phyloP scores from a whole-genome alignment of 225 moss, liverwort and hornwort species.

The Lunularia cruciata region DNA sequence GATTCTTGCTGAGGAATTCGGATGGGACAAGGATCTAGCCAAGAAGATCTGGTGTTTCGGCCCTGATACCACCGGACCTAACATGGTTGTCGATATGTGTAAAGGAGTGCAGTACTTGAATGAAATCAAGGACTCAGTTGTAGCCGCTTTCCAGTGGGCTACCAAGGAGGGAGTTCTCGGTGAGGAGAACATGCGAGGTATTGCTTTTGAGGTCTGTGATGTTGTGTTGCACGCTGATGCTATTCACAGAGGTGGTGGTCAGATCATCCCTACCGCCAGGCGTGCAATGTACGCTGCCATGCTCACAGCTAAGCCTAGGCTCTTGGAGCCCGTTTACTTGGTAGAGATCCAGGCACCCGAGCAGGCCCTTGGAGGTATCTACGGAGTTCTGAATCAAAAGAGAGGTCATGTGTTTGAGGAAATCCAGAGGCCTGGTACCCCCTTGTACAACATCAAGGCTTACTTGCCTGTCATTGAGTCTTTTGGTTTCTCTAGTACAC shows the following conservation, averaged over 20 bases:
- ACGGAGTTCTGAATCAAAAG: constrained; percentile 48
- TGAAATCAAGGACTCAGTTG: constrained; percentile 50
- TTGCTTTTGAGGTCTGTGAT: constrained; percentile 50
- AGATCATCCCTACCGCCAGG: constrained; percentile 49
- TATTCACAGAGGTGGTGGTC: constrained; percentile 50
- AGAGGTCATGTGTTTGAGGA: constrained; percentile 54
- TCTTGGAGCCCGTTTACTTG: constrained; percentile 44
- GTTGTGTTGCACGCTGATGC: constrained; percentile 51
- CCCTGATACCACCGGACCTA: constrained; percentile 50
- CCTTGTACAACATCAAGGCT: constrained; percentile 49
- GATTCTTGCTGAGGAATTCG: constrained; percentile 44
- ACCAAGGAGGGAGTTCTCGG: constrained; percentile 47
- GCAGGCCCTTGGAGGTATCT: constrained; percentile 47
- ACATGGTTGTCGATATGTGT: constrained; percentile 56
- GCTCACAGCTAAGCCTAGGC: constrained; percentile 46
- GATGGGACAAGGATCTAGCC: constrained; percentile 53
- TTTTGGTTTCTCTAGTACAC: constrained; percentile 45
- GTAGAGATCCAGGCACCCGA: constrained; percentile 55
- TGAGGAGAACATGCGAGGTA: constrained; percentile 53
- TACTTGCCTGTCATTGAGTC: constrained; percentile 51
- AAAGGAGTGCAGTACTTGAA: constrained; percentile 55
- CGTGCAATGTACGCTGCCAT: constrained; percentile 47
- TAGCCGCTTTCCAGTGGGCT: constrained; percentile 53
- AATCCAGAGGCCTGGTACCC: constrained; percentile 48
- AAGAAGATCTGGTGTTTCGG: constrained; percentile 59